A percentile compares a stretch with the other conserved stretches of the same genome.
Evolutionary conservation across 768 basidiomycete genomes (phyloP).

Genomic region (Amanita pseudoporphyria): DNA sequence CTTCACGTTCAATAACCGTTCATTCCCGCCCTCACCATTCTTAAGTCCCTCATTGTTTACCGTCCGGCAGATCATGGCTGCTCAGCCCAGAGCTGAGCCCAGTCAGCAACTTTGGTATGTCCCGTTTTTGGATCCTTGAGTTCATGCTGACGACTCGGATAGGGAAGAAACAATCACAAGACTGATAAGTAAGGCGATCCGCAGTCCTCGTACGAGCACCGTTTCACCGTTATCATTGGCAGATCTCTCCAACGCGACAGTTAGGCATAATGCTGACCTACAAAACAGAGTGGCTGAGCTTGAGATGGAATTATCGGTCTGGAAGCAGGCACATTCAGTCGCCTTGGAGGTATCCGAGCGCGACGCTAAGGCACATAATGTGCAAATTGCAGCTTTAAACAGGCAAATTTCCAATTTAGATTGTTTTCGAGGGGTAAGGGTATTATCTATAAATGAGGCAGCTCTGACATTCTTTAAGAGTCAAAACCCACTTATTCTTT

Average conservation of each 20-base stretch:
- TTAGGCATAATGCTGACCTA: constrained; percentile 54
- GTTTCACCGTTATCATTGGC: constrained; percentile 6
- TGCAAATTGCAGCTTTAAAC: constrained; percentile 55
- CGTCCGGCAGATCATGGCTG: constrained; percentile 41
- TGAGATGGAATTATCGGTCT: constrained; percentile 57
- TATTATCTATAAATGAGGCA: neutral
- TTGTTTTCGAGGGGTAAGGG: constrained; percentile 32
- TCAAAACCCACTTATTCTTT: constrained; percentile 61
- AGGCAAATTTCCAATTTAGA: constrained; percentile 53
- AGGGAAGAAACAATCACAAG: constrained; percentile 63
- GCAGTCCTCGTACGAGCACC: constrained; percentile 3
- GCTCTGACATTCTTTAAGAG: constrained; percentile 25
- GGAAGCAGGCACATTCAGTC: constrained; percentile 62
- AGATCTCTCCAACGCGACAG: constrained; percentile 58
- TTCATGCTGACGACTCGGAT: constrained; percentile 10
- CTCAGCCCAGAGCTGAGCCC: constrained; percentile 46
- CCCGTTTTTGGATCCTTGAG: constrained; percentile 7
- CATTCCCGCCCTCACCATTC: constrained; percentile 30
- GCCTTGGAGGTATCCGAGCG: constrained; percentile 54
- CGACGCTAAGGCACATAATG: constrained; percentile 57
- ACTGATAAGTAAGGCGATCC: constrained; percentile 38
- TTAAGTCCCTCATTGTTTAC: constrained; percentile 17
- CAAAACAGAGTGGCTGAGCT: constrained; percentile 58
- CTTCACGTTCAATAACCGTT: constrained; percentile 30
- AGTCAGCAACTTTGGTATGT: constrained; percentile 60